Percentiles rank a stretch among this genome's conserved stretches.
These are phyloP conservation scores for Dendrobium huoshanense DNA, from an alignment of 106 monocot genomes.

Conservation along the genomic window DNA sequence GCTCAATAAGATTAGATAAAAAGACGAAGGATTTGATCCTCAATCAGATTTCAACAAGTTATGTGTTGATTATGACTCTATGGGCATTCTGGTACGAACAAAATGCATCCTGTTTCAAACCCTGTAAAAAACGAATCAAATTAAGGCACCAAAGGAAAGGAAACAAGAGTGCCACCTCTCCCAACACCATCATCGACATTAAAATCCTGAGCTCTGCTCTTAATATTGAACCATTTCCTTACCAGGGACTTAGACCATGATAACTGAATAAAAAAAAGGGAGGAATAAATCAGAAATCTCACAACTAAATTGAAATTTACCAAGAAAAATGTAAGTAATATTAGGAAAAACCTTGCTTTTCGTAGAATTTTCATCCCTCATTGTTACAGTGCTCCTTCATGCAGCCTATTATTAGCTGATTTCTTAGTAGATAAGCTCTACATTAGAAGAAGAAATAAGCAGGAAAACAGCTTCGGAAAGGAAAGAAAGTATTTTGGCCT, in stretches of 20 bases:
- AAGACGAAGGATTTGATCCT: not conserved
- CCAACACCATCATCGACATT: constrained; percentile 17
- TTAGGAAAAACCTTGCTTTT: constrained; percentile 17
- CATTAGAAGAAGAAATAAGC: not conserved
- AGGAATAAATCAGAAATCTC: not conserved
- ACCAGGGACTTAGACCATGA: constrained; percentile 32
- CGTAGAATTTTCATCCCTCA: constrained; percentile 22
- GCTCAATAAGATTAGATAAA: not conserved
- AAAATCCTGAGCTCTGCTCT: constrained; percentile 20
- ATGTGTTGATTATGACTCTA: not conserved
- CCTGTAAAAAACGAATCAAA: not conserved
- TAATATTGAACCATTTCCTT: constrained; percentile 30
- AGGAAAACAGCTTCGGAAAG: not conserved
- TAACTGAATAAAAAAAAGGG: constrained; percentile 5
- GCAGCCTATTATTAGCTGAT: not conserved
- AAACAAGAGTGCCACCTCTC: not conserved
- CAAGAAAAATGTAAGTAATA: not conserved
- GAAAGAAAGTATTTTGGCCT: not conserved
- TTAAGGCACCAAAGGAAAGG: not conserved
- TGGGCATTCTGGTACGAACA: not conserved
- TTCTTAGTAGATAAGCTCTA: not conserved
- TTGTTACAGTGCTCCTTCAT: constrained; percentile 18
- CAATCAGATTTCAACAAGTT: too few species aligned
- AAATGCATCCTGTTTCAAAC: not conserved
- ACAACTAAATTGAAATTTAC: not conserved